Evolutionary conservation across 1,139 yeast genomes (phyloP), one percentile per base, ranked within the genome.

Genomic region (Pichia sp.): DNA sequence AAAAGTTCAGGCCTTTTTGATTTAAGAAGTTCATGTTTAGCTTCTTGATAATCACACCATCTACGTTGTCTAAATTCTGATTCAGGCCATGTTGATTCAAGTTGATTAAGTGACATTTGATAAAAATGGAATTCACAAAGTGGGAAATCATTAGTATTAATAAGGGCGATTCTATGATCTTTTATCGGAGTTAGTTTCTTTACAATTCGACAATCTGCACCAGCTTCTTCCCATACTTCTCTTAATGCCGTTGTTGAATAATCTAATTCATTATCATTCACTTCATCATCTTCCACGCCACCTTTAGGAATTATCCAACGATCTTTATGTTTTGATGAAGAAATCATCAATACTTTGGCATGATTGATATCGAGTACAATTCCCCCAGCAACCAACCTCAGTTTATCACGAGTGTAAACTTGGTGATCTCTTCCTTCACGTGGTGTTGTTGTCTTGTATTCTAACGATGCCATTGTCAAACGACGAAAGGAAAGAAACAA

Each of bases 141-240:
- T 2, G 94, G 93, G 14, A 76, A 66, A 27, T 72, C 70, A 31
- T 61, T 13, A 19, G 20, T 15, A n/a, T 23, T 13, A 29, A 4
- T n/a, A 6, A 11, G 19, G 13, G 22, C 57, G 10, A 49, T 37
- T 44, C 95, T 62, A 54, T 72, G 68, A 56, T 87, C 96, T 40
- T 71, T 72, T 21, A 85, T 80, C 2, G 73, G 66, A 0, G 91
- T 94, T 34, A 89, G 63, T 46, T 69, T 69, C 35, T 56, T 52
- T 2, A 68, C 53, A 13, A 87, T 70, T 15, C 60, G 65, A 5
- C 96, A 95, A 32, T 74, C 74, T 23, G 83, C 85, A 0, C 98
- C 98, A 0, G 95, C 94, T 61, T 91, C 99, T 62, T 91, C 98
- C 98, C 98, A 91, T 0, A 95, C 85, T 60, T 91, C 98, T 45